Evolutionary conservation across 2,329 filamentous ascomycete species (phyloP), one percentile per base, ranked within the genome.

Genomic region (Penicillium sp.): DNA sequence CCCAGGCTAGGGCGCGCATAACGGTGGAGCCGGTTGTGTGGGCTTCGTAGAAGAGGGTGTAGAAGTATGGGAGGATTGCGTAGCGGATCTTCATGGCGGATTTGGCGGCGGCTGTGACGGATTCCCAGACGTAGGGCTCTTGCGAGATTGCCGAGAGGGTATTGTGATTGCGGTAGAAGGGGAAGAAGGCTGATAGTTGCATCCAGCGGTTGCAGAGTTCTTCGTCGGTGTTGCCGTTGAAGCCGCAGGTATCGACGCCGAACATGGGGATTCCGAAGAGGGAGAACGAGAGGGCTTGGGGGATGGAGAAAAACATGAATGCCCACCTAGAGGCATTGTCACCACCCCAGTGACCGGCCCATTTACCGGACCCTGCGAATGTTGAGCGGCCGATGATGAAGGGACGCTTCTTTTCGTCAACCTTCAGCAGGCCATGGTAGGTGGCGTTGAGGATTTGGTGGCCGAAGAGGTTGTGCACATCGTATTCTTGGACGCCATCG

Each of bases 331-430:
- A 87, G 19, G 79, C 76, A 68, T 92, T 92, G 71, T 93, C 87
- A 34, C 88, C 89, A 31, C 90, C 89, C 90, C 90, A 95, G 73
- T 94, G 90, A 1, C 89, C 90, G 1, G 89, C 87, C 77, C 83
- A 88, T 70, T 84, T 85, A 1, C 91, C 91, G 0, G 85, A 85
- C 3, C 91, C 90, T 10, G 89, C 82, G 68, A 93, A 94, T 1
- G 90, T 94, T 39, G 87, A 90, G 16, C 91, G 86, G 0, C 88
- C 89, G 66, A 96, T 91, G 68, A 96, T 89, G 74, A 95, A 90
- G 0, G 91, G 91, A 0, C 91, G 85, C 71, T 89, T 89, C 15
- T 76, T 79, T 0, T 88, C 85, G 58, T 85, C 84, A 19, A 90
- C 79, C 2, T 79, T 71, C 3, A 87, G 76, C 33, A 94, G 82